These are phyloP conservation scores for Hepatocystis sp. DNA, from an alignment of 169 alveolate species.

Conservation along the genomic window DNA sequence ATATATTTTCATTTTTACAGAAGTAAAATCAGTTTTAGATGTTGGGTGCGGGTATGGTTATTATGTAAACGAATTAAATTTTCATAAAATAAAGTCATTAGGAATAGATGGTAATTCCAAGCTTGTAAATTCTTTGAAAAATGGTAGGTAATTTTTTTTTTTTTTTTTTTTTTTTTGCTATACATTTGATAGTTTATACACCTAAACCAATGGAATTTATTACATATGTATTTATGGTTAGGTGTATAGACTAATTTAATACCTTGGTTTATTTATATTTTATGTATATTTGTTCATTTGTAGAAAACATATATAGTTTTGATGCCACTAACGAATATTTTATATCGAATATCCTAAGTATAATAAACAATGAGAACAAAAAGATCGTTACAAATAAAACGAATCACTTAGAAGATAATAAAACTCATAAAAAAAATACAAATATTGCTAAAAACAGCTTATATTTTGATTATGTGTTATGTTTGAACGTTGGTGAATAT, in stretches of 20 bases:
- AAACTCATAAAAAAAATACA: conserved; percentile 4
- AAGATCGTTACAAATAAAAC: not conserved
- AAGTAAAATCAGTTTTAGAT: conserved; percentile 35
- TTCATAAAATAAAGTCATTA: conserved; percentile 52
- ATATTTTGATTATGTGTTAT: conserved; percentile 43
- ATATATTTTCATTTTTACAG: conserved; percentile 7
- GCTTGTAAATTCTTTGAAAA: conserved; percentile 31
- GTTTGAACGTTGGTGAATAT: conserved; percentile 66
- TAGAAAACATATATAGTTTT: conserved; percentile 21
- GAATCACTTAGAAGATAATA: not conserved
- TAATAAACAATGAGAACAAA: conserved; percentile 10
- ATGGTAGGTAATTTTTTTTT: conserved; percentile 16
- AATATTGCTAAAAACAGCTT: conserved; percentile 2
- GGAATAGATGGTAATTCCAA: conserved; percentile 63
- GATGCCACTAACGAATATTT: conserved; percentile 55
- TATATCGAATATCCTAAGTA: conserved; percentile 9
- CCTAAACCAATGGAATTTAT: too few relatives aligned
- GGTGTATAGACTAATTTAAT: too few relatives aligned
- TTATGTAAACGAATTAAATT: conserved; percentile 61
- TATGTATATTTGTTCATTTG: not conserved
- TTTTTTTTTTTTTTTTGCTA: not conserved
- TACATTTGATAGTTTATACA: too few relatives aligned
- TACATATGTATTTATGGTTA: too few relatives aligned
- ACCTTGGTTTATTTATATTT: not conserved
- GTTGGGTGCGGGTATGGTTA: conserved; percentile 64